Evolutionary conservation across 225 moss, liverwort and hornwort genomes (phyloP), one percentile per base, ranked within the genome.

Genomic region (Antitrichia curtipendula): DNA sequence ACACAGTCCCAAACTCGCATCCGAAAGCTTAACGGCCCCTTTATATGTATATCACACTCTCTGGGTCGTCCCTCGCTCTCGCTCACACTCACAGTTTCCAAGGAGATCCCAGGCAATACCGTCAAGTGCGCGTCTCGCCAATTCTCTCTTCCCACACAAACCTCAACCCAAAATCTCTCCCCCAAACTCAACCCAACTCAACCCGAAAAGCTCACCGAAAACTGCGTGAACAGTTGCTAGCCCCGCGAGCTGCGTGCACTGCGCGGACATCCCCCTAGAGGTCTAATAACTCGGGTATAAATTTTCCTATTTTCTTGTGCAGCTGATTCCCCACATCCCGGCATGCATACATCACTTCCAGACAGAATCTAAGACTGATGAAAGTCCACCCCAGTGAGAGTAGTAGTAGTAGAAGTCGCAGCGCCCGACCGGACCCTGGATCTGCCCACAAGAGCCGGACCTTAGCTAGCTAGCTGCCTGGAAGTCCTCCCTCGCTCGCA

Each of bases 371-470:
- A 84, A 84, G 92, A 84, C 84, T 87, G 63, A 15, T 31, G 87
- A 91, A 91, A 89, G 91, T 89, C 89, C 91, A 89, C 89, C 68
- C 88, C 85, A 89, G 80, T 28, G 58, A 28, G 76, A 16, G 84
- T 57, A 34, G 76, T 10, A 75, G 66, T 3, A 10, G 31, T 6
- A 43, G 50, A 8, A 53, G 77, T 16, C 16, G 78, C 62, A 41
- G 47, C n/a, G 41, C 81, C 91, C 90, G 91, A 90, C 91, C 88
- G 86, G 91, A 86, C 82, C 88, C 88, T 82, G 88, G 86, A 91
- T 90, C 90, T 88, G 86, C 89, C 88, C 91, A 86, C 90, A 90
- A 90, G 90, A 75, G 91, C 73, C 86, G 88, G 91, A 68, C 66
- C 75, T 54, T 2, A 63, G 52, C 73, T 74, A 82, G 87, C 86